phyloP scores from a whole-genome alignment of 306 rosid species.

The Casuarina glauca region DNA sequence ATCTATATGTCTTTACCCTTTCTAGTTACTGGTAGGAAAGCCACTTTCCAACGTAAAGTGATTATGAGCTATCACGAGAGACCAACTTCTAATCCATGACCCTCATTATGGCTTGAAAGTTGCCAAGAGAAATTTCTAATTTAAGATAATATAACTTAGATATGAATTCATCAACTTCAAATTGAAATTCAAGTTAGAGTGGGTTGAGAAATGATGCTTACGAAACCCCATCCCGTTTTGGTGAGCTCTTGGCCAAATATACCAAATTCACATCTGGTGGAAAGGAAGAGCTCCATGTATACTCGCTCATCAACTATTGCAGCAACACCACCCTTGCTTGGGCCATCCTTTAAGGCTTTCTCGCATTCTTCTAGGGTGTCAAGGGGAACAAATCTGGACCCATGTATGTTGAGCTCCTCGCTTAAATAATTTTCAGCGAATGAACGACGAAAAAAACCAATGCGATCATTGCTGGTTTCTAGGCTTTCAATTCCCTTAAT shows the following conservation, averaged over 20 bases:
- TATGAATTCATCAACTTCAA: too few relatives aligned
- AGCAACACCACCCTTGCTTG: conserved; percentile 70
- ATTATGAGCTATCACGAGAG: too few relatives aligned
- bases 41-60: too few relatives aligned
- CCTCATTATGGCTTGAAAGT: too few relatives aligned
- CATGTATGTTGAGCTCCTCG: conserved; percentile 56
- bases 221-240: conserved; percentile 95
- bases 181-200: too few relatives aligned
- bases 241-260: conserved; percentile 91
- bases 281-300: conserved; percentile 79
- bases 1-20: too few relatives aligned
- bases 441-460: conserved; percentile 77
- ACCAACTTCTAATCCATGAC: too few relatives aligned
- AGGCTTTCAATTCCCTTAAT: conserved; percentile 82
- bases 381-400: conserved; percentile 70
- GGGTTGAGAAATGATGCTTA: conserved; percentile 42
- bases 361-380: conserved; percentile 53
- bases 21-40: too few relatives aligned
- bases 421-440: conserved; percentile 55
- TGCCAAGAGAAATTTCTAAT: too few relatives aligned
- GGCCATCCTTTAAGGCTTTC: conserved; percentile 69
- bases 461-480: conserved; percentile 51
- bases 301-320: conserved; percentile 84
- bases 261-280: conserved; percentile 72
- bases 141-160: too few relatives aligned